phyloP scores from a whole-genome alignment of 371 early-diverging fungal genomes.

The Batrachochytrium dendrobatidis region DNA sequence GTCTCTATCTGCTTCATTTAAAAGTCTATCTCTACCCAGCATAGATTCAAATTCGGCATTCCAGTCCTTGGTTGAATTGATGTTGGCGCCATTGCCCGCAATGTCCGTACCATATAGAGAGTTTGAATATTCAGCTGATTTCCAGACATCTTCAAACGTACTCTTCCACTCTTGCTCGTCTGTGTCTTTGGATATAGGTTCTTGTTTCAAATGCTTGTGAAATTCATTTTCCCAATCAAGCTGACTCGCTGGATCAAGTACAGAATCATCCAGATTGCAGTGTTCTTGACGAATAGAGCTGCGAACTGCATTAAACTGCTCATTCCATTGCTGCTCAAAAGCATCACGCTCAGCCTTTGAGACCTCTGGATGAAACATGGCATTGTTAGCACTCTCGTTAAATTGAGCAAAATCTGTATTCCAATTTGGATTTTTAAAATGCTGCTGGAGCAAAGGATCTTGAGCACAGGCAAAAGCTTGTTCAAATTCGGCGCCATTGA shows the following conservation, averaged over 20 bases:
- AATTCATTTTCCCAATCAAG: slow-evolving; percentile 1
- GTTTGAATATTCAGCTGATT: no score
- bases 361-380: neutral
- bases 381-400: no score
- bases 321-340: slow-evolving; percentile 13
- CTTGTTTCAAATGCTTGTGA: neutral
- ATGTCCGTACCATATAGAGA: no score
- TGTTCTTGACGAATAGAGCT: neutral
- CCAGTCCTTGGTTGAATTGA: no score
- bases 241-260: slow-evolving; percentile 1
- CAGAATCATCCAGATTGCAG: neutral
- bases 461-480: neutral
- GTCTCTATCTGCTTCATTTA: no score
- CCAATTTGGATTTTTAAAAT: neutral
- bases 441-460: no score
- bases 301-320: slow-evolving; percentile 8
- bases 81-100: no score
- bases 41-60: no score
- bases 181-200: no score
- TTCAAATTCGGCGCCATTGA: neutral
- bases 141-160: no score
- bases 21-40: no score
- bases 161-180: no score
- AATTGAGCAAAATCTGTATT: neutral
- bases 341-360: neutral